Percentiles rank a stretch among this genome's conserved stretches.
Evolutionary conservation across 805 yeast species (phyloP).

Genomic region (Kuraishia hungarica): DNA sequence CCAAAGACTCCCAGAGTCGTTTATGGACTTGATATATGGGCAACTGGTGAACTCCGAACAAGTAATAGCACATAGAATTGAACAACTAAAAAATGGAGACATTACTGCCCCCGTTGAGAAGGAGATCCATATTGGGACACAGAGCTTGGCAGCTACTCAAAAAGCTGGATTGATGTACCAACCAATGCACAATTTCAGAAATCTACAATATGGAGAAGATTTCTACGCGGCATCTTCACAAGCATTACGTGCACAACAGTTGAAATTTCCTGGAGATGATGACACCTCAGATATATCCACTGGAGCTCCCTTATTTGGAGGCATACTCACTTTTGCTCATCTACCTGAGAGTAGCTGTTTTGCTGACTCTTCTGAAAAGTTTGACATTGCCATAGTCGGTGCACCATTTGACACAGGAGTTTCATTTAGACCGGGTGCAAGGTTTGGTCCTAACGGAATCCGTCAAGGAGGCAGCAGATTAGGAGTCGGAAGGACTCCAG

Average conservation of each 20-base stretch:
- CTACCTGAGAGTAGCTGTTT: slow-evolving; percentile 36
- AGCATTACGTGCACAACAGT: slow-evolving; percentile 11
- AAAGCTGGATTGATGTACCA: not conserved
- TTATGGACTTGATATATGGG: slow-evolving; percentile 18
- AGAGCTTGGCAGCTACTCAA: not conserved
- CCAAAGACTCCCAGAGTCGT: slow-evolving; percentile 4
- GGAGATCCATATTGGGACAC: not conserved
- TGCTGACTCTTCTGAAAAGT: slow-evolving; percentile 3
- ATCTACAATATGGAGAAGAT: slow-evolving; percentile 2
- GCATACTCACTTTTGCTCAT: slow-evolving; percentile 41
- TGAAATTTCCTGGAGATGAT: slow-evolving; percentile 25
- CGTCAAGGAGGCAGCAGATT: slow-evolving; percentile 38
- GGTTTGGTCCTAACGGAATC: slow-evolving; percentile 50
- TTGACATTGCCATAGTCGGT: slow-evolving; percentile 49
- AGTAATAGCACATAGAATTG: not conserved
- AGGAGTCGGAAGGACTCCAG: slow-evolving; percentile 32
- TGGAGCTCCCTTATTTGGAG: slow-evolving; percentile 27
- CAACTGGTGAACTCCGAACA: slow-evolving; percentile 10
- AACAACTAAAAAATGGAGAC: not conserved
- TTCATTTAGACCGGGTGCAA: slow-evolving; percentile 47
- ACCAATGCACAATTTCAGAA: not conserved
- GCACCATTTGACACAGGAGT: slow-evolving; percentile 55
- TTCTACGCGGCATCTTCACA: slow-evolving; percentile 11
- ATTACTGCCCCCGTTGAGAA: not conserved
- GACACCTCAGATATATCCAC: slow-evolving; percentile 23